Conservation (phyloP, 2,329 filamentous ascomycete species). For the Ceratocystis lukuohia region DNA sequence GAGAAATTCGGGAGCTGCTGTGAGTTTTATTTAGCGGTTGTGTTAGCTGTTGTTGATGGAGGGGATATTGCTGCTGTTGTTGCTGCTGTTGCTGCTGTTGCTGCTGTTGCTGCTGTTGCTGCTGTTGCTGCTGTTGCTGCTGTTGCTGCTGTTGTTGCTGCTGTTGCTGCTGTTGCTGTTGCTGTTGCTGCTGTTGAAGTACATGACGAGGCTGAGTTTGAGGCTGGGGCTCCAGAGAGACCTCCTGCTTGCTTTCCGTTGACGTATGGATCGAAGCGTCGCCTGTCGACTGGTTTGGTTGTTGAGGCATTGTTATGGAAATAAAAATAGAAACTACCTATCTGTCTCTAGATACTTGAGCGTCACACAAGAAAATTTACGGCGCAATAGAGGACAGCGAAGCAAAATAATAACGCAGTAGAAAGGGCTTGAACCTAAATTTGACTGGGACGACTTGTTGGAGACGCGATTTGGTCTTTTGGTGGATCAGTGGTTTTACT, state of each 20-base stretch:
- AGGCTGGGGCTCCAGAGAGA: conserved; percentile 1
- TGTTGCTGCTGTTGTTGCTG: conserved; percentile 1
- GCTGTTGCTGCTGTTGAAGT: neutral
- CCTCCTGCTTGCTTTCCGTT: neutral
- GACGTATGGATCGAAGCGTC: neutral
- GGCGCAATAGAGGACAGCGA: neutral
- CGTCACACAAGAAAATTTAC: neutral
- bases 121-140: neutral
- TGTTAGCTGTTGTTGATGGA: neutral
- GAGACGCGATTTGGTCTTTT: neutral
- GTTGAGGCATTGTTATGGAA: neutral
- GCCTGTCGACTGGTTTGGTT: neutral
- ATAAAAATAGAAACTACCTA: conserved; percentile 10
- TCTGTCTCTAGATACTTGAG: neutral
- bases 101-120: too few species aligned
- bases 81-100: neutral
- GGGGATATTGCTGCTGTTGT: neutral
- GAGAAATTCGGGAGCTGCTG: conserved; percentile 16
- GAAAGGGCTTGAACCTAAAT: neutral
- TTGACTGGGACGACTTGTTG: neutral
- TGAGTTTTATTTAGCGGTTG: neutral
- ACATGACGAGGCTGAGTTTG: neutral
- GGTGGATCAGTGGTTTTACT: neutral
- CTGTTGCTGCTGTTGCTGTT: conserved; percentile 2
- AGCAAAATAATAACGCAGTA: neutral